Base-by-base conservation (phyloP, 1,284 basidiomycete species). In the Trametes sp. region DNA sequence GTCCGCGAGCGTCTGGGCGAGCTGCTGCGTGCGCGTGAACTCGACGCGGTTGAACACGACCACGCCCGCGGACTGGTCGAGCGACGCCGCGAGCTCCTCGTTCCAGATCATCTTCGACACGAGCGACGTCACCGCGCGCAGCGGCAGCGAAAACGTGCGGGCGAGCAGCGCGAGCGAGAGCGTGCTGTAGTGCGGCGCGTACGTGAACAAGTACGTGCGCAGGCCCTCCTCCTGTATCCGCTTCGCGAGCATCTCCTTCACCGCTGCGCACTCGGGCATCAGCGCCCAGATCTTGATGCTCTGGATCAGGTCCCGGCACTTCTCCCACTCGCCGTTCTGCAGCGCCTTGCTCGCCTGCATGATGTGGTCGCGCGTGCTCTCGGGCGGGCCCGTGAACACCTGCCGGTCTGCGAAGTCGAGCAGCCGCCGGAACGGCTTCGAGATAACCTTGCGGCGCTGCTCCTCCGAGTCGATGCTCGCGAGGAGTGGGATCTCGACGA, bases 41-140 rank as follows among this genome's bases (percentile, higher is more conserved):
- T 98, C 95, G 57, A 95, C 87, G 57, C 93, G 89, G 76, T 97
- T 93, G 83, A 98, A 95, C 53, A 96, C 89, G 54, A 98, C 83
- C 49, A 96, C 94, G 58, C 89, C 87, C 56, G 89, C 88, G 21
- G 93, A 89, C 75, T 94, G 94, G 76, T 99, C 98, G 61, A 99
- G 83, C 33, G 95, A 96, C 1, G 97, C 98, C 0, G 93, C 85
- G 16, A 99, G 83, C 76, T 98, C 96, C 75, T 98, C 98, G 72
- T 87, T 95, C 95, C 96, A 98, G 73, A 99, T 98, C 98, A 99
- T 98, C 80, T 96, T 95, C 50, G 94, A 96, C 51, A 98, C 93
- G 71, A 98, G 89, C 26, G 96, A 96, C 6, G 92, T 95, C 9
- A 98, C 95, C 14, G 87, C 81, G 54, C 89, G 86, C 60, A 91